A percentile compares a stretch with the other conserved stretches of the same genome.
Conservation (phyloP, 495 filamentous ascomycete species). For the Podospora pseudocomata region DNA sequence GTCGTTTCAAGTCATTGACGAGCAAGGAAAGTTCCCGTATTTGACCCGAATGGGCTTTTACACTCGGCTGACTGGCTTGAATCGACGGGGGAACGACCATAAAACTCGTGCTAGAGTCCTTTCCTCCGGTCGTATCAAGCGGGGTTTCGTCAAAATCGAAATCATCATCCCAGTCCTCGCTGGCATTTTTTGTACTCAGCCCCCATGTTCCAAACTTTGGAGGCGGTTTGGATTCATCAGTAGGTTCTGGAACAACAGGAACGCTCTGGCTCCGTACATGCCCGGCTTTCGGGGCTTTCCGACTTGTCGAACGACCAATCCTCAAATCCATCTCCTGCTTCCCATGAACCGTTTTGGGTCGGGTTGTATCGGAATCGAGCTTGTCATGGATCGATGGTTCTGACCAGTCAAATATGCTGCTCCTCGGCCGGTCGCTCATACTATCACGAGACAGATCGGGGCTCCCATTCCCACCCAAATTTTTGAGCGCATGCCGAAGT, state of each 20-base stretch:
- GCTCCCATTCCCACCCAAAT: constrained; percentile 40
- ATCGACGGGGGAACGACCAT: constrained; percentile 81
- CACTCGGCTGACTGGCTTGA: constrained; percentile 76
- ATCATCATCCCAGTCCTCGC: constrained; percentile 83
- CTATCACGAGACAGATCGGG: constrained; percentile 30
- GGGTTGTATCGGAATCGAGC: constrained; percentile 49
- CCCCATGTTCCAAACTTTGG: constrained; percentile 90
- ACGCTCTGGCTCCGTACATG: constrained; percentile 95
- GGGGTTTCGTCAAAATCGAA: constrained; percentile 65
- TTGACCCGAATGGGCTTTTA: constrained; percentile 81
- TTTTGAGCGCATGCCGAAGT: constrained; percentile 40
- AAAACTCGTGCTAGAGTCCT: constrained; percentile 44
- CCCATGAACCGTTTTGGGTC: constrained; percentile 86
- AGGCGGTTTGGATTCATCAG: constrained; percentile 53
- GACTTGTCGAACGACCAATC: constrained; percentile 68
- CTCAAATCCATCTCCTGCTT: constrained; percentile 73
- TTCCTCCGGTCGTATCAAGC: constrained; percentile 31
- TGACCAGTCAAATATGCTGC: constrained; percentile 82
- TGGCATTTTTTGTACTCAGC: constrained; percentile 73
- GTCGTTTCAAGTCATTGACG: constrained; percentile 61
- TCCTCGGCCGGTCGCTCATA: constrained; percentile 48
- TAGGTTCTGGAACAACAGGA: constrained; percentile 69
- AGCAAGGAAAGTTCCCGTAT: constrained; percentile 79
- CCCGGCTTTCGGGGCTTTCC: constrained; percentile 69
- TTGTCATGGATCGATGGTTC: constrained; percentile 62